These are phyloP conservation scores for Melanogaster broomeanus DNA, from an alignment of 768 basidiomycete genomes.

Conservation along the genomic window DNA sequence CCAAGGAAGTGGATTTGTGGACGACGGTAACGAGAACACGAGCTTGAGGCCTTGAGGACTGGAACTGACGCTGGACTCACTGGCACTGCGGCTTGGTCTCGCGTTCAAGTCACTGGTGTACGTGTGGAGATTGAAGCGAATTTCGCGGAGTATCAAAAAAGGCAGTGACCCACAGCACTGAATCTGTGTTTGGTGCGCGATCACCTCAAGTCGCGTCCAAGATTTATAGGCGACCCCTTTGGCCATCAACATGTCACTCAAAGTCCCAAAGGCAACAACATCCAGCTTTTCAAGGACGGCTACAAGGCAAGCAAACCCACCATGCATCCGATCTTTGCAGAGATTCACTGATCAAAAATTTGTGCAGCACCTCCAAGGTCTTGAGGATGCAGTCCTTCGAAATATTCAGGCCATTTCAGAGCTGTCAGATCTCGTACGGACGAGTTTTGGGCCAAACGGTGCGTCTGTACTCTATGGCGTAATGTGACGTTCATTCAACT, in stretches of 20 bases:
- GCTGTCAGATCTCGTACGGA: slow-evolving; percentile 91
- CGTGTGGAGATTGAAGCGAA: neutral
- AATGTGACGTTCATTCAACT: neutral
- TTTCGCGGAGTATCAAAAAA: slow-evolving; percentile 16
- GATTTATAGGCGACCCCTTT: neutral
- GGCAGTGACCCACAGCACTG: too few species aligned
- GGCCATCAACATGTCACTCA: slow-evolving; percentile 72
- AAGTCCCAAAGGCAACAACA: slow-evolving; percentile 86
- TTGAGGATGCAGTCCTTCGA: slow-evolving; percentile 96
- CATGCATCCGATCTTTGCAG: slow-evolving; percentile 2
- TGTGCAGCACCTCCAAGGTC: slow-evolving; percentile 72
- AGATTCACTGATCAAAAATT: slow-evolving; percentile 5
- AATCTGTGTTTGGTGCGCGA: too few species aligned
- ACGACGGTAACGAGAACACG: too few species aligned
- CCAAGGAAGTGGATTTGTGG: neutral
- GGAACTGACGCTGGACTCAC: too few species aligned
- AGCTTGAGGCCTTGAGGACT: too few species aligned
- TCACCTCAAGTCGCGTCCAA: slow-evolving; percentile 11
- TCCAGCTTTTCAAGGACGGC: slow-evolving; percentile 97
- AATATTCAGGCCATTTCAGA: slow-evolving; percentile 97
- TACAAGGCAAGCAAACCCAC: slow-evolving; percentile 68
- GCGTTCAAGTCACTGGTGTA: neutral
- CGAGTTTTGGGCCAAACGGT: slow-evolving; percentile 97
- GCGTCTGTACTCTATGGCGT: slow-evolving; percentile 34
- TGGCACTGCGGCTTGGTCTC: neutral